Percentiles rank a stretch among this genome's conserved stretches.
Conservation (phyloP, 805 yeast genomes). For the Yarrowia alimentaria region DNA sequence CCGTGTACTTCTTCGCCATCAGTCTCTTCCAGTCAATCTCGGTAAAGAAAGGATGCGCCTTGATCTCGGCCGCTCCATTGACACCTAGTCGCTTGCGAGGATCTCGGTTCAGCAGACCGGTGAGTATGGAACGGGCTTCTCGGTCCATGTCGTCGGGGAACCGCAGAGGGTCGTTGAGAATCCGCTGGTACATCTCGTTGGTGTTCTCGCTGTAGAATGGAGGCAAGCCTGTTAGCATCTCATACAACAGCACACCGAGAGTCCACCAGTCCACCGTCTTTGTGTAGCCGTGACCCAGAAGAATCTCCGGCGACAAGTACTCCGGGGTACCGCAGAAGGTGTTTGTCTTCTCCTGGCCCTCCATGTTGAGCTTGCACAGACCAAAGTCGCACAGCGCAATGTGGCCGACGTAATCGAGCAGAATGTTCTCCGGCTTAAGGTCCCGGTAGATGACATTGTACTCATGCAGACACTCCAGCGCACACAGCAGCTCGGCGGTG, state of each 20-base stretch:
- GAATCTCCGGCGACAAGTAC: constrained; percentile 90
- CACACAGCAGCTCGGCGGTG: constrained; percentile 89
- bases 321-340: constrained; percentile 99
- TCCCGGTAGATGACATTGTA: constrained; percentile 93
- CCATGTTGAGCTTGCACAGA: constrained; percentile 92
- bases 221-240: constrained; percentile 95
- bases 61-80: constrained; percentile 81
- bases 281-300: constrained; percentile 90
- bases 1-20: constrained; percentile 80
- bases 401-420: constrained; percentile 94
- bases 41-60: constrained; percentile 77
- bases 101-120: constrained; percentile 76
- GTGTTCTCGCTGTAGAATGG: constrained; percentile 96
- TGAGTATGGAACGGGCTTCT: constrained; percentile 78
- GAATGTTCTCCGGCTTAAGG: constrained; percentile 91
- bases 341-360: constrained; percentile 74
- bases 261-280: constrained; percentile 99
- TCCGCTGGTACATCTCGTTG: constrained; percentile 89
- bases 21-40: constrained; percentile 88
- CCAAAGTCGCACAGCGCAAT: constrained; percentile 98
- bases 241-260: constrained; percentile 86
- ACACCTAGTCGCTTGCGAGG: constrained; percentile 75
- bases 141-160: constrained; percentile 87
- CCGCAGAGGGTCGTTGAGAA: constrained; percentile 79
- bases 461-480: constrained; percentile 86